Evolutionary conservation across 495 filamentous ascomycete species (phyloP).

Genomic region (Penicilliopsis zonata): DNA sequence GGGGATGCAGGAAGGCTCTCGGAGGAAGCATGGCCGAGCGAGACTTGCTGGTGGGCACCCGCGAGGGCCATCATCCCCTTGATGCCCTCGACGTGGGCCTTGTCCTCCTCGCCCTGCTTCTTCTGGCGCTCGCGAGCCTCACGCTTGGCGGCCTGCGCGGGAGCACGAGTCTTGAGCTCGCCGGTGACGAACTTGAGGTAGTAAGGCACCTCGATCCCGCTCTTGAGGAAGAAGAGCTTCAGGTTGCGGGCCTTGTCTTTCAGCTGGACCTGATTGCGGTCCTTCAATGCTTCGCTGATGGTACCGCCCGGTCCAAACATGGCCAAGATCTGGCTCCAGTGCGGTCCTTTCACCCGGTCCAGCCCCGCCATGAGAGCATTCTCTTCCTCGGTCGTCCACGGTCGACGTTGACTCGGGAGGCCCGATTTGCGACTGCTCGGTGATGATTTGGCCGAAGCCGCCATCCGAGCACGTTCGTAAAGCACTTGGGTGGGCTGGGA

Average conservation of each 20-base stretch:
- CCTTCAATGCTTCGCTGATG: slow-evolving; percentile 76
- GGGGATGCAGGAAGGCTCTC: slow-evolving; percentile 36
- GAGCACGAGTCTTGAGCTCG: slow-evolving; percentile 85
- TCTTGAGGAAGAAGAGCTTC: slow-evolving; percentile 93
- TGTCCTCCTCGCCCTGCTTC: slow-evolving; percentile 55
- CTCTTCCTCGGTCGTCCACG: slow-evolving; percentile 87
- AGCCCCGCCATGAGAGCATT: slow-evolving; percentile 86
- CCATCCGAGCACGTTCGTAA: slow-evolving; percentile 72
- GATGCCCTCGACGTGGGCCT: slow-evolving; percentile 58
- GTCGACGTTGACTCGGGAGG: slow-evolving; percentile 69
- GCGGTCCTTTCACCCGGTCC: slow-evolving; percentile 82
- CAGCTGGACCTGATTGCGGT: slow-evolving; percentile 87
- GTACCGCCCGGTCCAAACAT: slow-evolving; percentile 78
- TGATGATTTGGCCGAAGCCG: slow-evolving; percentile 68
- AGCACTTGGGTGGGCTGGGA: slow-evolving; percentile 65
- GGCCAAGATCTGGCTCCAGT: slow-evolving; percentile 89
- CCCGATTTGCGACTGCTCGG: slow-evolving; percentile 63
- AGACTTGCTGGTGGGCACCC: slow-evolving; percentile 28
- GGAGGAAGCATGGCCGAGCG: slow-evolving; percentile 21
- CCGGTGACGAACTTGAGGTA: slow-evolving; percentile 87
- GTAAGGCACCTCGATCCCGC: slow-evolving; percentile 81
- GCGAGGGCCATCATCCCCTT: slow-evolving; percentile 57
- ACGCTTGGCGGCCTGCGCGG: slow-evolving; percentile 66
- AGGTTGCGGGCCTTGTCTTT: slow-evolving; percentile 94
- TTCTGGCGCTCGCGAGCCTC: slow-evolving; percentile 64